Percentiles rank a stretch among this genome's conserved stretches.
These are phyloP conservation scores for Moniliophthora roreri DNA, from an alignment of 1,284 basidiomycete genomes.

Conservation along the genomic window DNA sequence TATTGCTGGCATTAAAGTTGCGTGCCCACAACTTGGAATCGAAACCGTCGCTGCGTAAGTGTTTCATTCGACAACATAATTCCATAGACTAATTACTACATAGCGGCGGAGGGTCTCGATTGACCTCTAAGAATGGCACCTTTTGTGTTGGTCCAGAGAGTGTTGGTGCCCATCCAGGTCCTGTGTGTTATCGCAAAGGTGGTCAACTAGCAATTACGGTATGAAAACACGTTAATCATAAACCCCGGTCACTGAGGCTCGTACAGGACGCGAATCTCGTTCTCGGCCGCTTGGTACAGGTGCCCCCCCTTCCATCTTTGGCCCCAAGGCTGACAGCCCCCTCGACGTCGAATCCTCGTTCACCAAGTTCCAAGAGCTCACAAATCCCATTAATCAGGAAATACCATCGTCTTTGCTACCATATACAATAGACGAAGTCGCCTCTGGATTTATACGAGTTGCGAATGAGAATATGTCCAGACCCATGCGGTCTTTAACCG, in stretches of 20 bases:
- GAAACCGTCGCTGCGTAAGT: conserved; percentile 67
- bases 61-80: not conserved
- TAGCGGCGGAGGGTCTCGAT: conserved; percentile 68
- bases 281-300: conserved; percentile 8
- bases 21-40: conserved; percentile 76
- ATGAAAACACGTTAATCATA: not conserved
- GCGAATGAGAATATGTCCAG: conserved; percentile 12
- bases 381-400: conserved; percentile 1
- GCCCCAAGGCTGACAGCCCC: conserved; percentile 7
- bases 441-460: conserved; percentile 7
- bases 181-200: conserved; percentile 61
- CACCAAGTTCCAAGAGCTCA: not conserved
- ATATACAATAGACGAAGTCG: conserved; percentile 9
- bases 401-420: not conserved
- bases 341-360: conserved; percentile 5
- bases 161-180: conserved; percentile 75
- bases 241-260: not conserved
- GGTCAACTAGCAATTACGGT: conserved; percentile 8
- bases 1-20: conserved; percentile 78
- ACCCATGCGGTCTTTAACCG: conserved; percentile 10
- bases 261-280: conserved; percentile 8
- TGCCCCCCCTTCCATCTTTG: conserved; percentile 9
- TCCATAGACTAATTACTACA: conserved; percentile 46
- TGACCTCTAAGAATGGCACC: conserved; percentile 46
- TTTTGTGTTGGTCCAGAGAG: conserved; percentile 71